A percentile compares a stretch with the other conserved stretches of the same genome.
Conservation (phyloP, 2,329 filamentous ascomycete species). For the Biscogniauxia mediterranea region DNA sequence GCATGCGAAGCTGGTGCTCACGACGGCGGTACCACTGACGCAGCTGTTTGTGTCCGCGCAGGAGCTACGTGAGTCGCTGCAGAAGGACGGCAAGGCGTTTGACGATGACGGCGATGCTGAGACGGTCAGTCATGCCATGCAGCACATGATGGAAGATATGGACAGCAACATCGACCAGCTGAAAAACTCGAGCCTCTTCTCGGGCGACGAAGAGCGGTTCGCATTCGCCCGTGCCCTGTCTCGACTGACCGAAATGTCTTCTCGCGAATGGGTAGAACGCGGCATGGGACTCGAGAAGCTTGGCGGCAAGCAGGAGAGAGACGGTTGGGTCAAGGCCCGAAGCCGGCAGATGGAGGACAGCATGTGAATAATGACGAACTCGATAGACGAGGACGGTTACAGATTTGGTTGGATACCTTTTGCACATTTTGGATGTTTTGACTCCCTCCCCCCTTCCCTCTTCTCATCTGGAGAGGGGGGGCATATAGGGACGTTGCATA, state of each 20-base stretch:
- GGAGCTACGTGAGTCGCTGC: constrained; percentile 62
- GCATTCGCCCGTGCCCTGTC: constrained; percentile 89
- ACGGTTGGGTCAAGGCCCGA: constrained; percentile 63
- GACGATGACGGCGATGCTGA: constrained; percentile 37
- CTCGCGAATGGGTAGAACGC: constrained; percentile 89
- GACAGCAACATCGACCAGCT: constrained; percentile 81
- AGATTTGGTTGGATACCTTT: not conserved
- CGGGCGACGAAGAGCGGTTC: constrained; percentile 93
- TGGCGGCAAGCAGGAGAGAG: constrained; percentile 64
- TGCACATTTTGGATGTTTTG: not conserved
- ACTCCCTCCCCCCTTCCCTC: not conserved
- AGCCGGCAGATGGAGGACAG: constrained; percentile 68
- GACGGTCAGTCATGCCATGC: constrained; percentile 65
- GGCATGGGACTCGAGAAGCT: constrained; percentile 65
- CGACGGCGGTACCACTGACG: constrained; percentile 78
- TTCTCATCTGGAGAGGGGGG: not conserved
- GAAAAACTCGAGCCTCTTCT: constrained; percentile 84
- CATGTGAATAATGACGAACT: constrained; percentile 45
- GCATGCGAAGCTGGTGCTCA: constrained; percentile 92
- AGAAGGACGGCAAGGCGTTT: constrained; percentile 43
- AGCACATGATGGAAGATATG: constrained; percentile 81
- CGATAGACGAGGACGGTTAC: not conserved
- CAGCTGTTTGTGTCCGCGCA: constrained; percentile 80
- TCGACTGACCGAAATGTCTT: constrained; percentile 87
- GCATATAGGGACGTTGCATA: not conserved